phyloP scores from a whole-genome alignment of 2,329 filamentous ascomycete species.

The Boeremia lycopersici region DNA sequence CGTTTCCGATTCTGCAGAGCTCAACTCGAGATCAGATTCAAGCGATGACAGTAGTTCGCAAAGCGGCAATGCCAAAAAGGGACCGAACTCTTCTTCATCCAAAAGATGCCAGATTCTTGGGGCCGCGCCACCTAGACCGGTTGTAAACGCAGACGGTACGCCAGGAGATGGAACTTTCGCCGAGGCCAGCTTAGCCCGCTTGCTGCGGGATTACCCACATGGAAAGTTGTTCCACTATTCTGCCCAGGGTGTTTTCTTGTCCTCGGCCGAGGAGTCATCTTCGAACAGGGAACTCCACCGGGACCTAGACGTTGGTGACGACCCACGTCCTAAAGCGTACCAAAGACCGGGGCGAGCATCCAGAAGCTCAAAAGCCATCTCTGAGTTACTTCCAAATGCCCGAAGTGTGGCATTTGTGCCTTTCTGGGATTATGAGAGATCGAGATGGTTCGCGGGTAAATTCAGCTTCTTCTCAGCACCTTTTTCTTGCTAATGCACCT shows the following conservation, averaged over 20 bases:
- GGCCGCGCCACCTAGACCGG: conserved; percentile 16
- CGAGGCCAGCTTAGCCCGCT: conserved; percentile 27
- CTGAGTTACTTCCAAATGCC: conserved; percentile 54
- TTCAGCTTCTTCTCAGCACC: not conserved
- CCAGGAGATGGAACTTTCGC: conserved; percentile 13
- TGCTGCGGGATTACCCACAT: conserved; percentile 32
- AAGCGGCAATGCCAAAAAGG: not conserved
- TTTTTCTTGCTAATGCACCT: not conserved
- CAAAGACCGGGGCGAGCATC: not conserved
- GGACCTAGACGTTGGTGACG: not conserved
- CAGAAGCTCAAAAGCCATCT: conserved; percentile 54
- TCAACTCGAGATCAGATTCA: conserved; percentile 21
- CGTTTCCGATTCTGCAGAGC: conserved; percentile 9
- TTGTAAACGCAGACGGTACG: conserved; percentile 2
- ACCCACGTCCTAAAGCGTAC: not conserved
- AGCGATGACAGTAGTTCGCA: conserved; percentile 24
- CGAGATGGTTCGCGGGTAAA: conserved; percentile 41
- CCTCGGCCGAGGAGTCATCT: conserved; percentile 27
- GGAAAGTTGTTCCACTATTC: conserved; percentile 38
- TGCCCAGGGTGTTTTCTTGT: conserved; percentile 21
- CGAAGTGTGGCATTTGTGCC: conserved; percentile 47
- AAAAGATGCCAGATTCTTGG: conserved; percentile 37
- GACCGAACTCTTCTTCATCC: conserved; percentile 1
- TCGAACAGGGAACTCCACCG: not conserved
- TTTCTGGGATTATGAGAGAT: conserved; percentile 48